phyloP scores from a whole-genome alignment of 1,139 yeast species.

The Lodderomyces metapsilosis region DNA sequence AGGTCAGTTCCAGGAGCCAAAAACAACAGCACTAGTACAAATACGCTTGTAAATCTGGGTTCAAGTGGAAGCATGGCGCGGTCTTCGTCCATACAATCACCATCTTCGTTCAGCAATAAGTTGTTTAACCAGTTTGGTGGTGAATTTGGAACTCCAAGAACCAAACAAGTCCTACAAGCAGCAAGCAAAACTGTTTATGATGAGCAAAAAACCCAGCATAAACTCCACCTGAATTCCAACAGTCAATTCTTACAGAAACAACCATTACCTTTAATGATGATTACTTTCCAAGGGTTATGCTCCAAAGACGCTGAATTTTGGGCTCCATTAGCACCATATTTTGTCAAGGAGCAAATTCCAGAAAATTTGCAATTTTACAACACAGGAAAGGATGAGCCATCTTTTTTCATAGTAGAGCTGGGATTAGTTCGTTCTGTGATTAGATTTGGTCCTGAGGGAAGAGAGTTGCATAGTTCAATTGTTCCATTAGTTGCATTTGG shows the following conservation, averaged over 20 bases:
- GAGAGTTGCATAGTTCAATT: slow-evolving; percentile 70
- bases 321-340: slow-evolving; percentile 53
- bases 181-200: slow-evolving; percentile 53
- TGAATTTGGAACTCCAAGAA: slow-evolving; percentile 58
- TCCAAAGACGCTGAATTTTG: slow-evolving; percentile 63
- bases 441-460: slow-evolving; percentile 51
- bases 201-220: slow-evolving; percentile 36
- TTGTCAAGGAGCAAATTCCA: slow-evolving; percentile 48
- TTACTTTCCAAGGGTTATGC: slow-evolving; percentile 68
- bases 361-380: slow-evolving; percentile 52
- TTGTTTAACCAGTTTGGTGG: slow-evolving; percentile 15
- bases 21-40: neutral
- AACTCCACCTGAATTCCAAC: slow-evolving; percentile 26
- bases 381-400: slow-evolving; percentile 37
- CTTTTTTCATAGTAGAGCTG: slow-evolving; percentile 71
- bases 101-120: slow-evolving; percentile 12
- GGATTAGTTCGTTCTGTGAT: slow-evolving; percentile 71
- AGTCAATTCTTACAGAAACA: slow-evolving; percentile 40
- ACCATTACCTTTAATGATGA: slow-evolving; percentile 69
- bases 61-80: slow-evolving; percentile 7
- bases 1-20: slow-evolving; percentile 12
- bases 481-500: slow-evolving; percentile 94
- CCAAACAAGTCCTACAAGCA: slow-evolving; percentile 59
- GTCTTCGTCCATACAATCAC: slow-evolving; percentile 14
- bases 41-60: neutral